These are phyloP conservation scores for Neofusicoccum cordaticola DNA, from an alignment of 2,329 filamentous ascomycete genomes.

Conservation along the genomic window DNA sequence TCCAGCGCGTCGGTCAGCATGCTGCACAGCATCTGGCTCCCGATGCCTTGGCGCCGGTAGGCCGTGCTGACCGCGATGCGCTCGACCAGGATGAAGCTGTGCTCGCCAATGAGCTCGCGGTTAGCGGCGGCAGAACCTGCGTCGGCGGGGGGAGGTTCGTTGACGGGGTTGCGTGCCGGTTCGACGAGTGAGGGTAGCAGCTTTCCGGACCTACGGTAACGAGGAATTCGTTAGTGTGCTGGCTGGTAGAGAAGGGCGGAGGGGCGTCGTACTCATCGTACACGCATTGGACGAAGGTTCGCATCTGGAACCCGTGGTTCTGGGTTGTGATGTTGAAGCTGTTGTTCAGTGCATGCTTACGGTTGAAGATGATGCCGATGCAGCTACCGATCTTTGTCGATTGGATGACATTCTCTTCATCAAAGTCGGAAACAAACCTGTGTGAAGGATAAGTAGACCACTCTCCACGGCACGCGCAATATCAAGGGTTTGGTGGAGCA, in stretches of 20 bases:
- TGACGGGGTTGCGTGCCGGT: not conserved
- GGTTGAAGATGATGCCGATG: not conserved
- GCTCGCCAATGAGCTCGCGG: not conserved
- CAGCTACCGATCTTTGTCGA: not conserved
- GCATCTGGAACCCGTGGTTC: not conserved
- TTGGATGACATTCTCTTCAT: not conserved
- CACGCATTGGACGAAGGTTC: not conserved
- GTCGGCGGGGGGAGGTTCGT: not conserved
- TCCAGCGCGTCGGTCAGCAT: not conserved
- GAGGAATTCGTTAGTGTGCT: not conserved
- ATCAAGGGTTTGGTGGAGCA: not conserved
- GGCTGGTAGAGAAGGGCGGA: not conserved
- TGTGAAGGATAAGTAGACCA: not conserved
- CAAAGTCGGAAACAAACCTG: not conserved
- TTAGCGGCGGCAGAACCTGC: not conserved
- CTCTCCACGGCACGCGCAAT: not conserved
- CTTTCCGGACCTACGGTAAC: not conserved
- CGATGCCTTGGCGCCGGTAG: not conserved
- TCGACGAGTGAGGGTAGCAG: not conserved
- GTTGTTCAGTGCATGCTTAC: not conserved
- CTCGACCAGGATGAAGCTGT: conserved; percentile 2
- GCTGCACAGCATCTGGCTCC: not conserved
- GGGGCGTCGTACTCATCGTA: not conserved
- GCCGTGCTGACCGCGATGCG: not conserved
- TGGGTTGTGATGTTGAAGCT: not conserved